Evolutionary conservation across 2,329 filamentous ascomycete species (phyloP).

Genomic region (Cladosporium cucumerinum): DNA sequence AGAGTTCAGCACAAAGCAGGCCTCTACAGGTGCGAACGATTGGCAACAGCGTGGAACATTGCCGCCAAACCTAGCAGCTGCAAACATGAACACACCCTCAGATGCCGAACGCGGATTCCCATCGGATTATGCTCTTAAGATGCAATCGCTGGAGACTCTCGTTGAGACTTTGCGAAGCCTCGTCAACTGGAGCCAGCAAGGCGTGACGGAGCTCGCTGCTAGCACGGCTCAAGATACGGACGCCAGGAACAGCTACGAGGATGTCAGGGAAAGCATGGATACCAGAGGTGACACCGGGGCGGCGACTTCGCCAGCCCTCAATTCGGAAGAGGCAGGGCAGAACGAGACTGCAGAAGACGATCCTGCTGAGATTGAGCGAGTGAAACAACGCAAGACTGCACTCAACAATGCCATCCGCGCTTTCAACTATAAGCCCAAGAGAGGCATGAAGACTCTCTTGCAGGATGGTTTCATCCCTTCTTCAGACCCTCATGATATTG

Average conservation of each 20-base stretch:
- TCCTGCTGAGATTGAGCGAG: conserved; percentile 87
- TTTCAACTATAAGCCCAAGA: conserved; percentile 98
- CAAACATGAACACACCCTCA: conserved; percentile 57
- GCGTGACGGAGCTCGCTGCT: conserved; percentile 48
- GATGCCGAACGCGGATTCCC: conserved; percentile 67
- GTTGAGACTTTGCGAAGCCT: conserved; percentile 86
- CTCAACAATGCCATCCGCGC: conserved; percentile 81
- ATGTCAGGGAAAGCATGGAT: conserved; percentile 73
- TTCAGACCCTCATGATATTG: conserved; percentile 75
- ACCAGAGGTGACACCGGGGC: conserved; percentile 53
- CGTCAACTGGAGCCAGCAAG: conserved; percentile 85
- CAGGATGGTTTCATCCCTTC: conserved; percentile 84
- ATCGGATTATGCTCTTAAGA: conserved; percentile 86
- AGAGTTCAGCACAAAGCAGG: conserved; percentile 63
- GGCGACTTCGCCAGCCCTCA: conserved; percentile 39
- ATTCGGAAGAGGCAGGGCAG: conserved; percentile 37
- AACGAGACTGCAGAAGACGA: conserved; percentile 68
- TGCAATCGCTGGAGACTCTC: conserved; percentile 80
- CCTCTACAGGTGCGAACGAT: conserved; percentile 50
- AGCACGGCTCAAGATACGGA: conserved; percentile 39
- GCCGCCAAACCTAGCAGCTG: conserved; percentile 79
- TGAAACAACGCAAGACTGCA: conserved; percentile 90
- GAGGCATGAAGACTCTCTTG: conserved; percentile 79
- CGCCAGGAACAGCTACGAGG: conserved; percentile 53
- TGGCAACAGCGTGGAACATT: conserved; percentile 86